phyloP scores from a whole-genome alignment of 495 filamentous ascomycete genomes.

The Talaromyces borbonicus region DNA sequence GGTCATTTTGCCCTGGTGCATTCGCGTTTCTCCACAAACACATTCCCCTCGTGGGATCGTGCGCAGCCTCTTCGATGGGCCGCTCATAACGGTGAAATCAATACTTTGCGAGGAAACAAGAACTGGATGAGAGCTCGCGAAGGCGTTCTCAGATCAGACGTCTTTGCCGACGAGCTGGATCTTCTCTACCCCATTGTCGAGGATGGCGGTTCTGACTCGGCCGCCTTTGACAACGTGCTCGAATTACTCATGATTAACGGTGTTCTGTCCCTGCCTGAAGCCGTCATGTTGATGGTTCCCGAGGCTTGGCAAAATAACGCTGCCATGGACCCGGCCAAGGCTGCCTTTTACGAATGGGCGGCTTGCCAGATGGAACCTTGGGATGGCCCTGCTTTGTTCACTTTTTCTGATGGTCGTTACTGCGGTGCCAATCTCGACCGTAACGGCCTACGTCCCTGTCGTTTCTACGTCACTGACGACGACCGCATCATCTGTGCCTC shows the following conservation, averaged over 20 bases:
- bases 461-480: slow-evolving; percentile 97
- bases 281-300: slow-evolving; percentile 98
- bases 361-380: slow-evolving; percentile 99
- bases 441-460: slow-evolving; percentile 92
- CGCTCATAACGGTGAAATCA: slow-evolving; percentile 98
- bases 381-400: slow-evolving; percentile 97
- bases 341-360: slow-evolving; percentile 99
- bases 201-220: slow-evolving; percentile 95
- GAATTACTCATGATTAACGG: slow-evolving; percentile 95
- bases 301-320: slow-evolving; percentile 97
- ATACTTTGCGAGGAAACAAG: slow-evolving; percentile 97
- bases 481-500: slow-evolving; percentile 98
- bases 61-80: slow-evolving; percentile 96
- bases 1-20: slow-evolving; percentile 97
- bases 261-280: slow-evolving; percentile 91
- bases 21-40: slow-evolving; percentile 98
- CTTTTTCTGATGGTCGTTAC: slow-evolving; percentile 94
- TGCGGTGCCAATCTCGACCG: slow-evolving; percentile 98
- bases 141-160: slow-evolving; percentile 84
- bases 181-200: slow-evolving; percentile 90
- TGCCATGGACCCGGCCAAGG: slow-evolving; percentile 88
- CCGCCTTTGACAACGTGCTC: slow-evolving; percentile 96
- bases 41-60: slow-evolving; percentile 98
- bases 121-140: slow-evolving; percentile 99
- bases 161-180: slow-evolving; percentile 92